Percentiles rank a stretch among this genome's conserved stretches.
Conservation (phyloP, 23 red algal genomes). For the Gracilaria domingensis region DNA sequence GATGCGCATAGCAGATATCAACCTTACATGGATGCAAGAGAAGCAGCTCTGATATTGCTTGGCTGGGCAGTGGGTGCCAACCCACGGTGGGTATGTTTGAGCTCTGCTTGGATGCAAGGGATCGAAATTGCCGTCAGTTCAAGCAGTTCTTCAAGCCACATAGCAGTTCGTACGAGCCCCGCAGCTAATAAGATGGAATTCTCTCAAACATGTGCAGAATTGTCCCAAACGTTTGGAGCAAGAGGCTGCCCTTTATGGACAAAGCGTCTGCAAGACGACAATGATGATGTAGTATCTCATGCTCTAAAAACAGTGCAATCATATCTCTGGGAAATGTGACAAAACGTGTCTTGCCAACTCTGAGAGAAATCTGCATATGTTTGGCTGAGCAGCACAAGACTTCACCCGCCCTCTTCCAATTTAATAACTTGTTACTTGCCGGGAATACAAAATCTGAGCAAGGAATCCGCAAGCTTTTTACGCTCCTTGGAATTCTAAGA, state of each 20-base stretch:
- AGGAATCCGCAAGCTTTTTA: neutral
- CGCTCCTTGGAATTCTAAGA: neutral
- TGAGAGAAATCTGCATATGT: conserved; percentile 20
- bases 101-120: conserved; percentile 29
- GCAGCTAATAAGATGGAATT: neutral
- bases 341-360: conserved; percentile 26
- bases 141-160: neutral
- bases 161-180: conserved; percentile 38
- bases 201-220: neutral
- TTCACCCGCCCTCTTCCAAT: neutral
- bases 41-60: conserved; percentile 26
- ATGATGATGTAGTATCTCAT: conserved; percentile 22
- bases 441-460: neutral
- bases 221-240: neutral
- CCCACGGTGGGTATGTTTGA: neutral
- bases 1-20: conserved; percentile 20
- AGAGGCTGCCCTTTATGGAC: conserved; percentile 14
- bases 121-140: conserved; percentile 5
- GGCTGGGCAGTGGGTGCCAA: conserved; percentile 8
- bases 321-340: neutral
- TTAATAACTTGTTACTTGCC: neutral
- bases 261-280: conserved; percentile 26
- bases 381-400: neutral
- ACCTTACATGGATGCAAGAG: conserved; percentile 39
- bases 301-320: conserved; percentile 25